Evolutionary conservation across 129 eudicot species (phyloP).

Genomic region (Ambrosia trifida): DNA sequence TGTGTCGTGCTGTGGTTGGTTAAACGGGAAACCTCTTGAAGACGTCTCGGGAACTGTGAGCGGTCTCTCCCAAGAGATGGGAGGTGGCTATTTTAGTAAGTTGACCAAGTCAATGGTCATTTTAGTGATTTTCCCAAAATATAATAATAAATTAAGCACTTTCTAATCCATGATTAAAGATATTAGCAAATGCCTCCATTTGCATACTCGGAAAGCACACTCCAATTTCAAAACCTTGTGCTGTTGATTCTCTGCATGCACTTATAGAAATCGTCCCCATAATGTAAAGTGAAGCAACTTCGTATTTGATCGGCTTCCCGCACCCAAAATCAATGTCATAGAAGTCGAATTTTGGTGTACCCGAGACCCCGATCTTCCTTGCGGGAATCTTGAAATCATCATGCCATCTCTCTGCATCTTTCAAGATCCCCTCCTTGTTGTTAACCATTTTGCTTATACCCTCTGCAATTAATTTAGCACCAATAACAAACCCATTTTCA

Average conservation of each 20-base stretch:
- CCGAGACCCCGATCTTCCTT: conserved; percentile 46
- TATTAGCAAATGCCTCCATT: conserved; percentile 45
- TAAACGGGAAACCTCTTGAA: too few relatives aligned
- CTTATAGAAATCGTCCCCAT: conserved; percentile 39
- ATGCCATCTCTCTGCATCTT: conserved; percentile 49
- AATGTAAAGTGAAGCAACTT: conserved; percentile 36
- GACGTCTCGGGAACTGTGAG: too few relatives aligned
- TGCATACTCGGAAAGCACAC: conserved; percentile 39
- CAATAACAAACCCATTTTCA: conserved; percentile 40
- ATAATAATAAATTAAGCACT: not conserved
- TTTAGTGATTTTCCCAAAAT: too few relatives aligned
- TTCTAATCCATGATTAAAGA: conserved; percentile 37
- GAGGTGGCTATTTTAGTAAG: too few relatives aligned
- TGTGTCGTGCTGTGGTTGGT: too few relatives aligned
- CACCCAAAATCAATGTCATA: conserved; percentile 58
- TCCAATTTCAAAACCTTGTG: conserved; percentile 51
- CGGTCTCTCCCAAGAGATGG: too few relatives aligned
- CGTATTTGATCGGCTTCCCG: conserved; percentile 54
- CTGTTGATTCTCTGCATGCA: conserved; percentile 34
- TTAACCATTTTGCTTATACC: conserved; percentile 38
- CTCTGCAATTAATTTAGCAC: conserved; percentile 37
- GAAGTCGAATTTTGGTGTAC: conserved; percentile 51
- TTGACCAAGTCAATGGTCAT: too few relatives aligned
- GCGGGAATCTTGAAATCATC: conserved; percentile 27
- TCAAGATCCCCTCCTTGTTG: conserved; percentile 42